phyloP scores from a whole-genome alignment of 1,139 yeast species.

The Yarrowia galli region DNA sequence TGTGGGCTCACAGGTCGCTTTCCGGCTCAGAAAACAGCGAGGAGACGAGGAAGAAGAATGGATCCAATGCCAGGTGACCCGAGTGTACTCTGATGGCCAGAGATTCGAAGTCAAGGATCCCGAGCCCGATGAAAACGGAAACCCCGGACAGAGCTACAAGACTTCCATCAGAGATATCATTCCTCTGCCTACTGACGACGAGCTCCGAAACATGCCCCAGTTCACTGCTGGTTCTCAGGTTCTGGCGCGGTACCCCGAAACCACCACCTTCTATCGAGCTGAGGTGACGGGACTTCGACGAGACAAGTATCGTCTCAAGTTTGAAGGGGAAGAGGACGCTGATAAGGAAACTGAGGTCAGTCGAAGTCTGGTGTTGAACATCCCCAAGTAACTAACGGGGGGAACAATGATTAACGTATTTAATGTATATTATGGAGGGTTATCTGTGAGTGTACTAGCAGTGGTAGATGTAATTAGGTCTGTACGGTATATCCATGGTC shows the following conservation, averaged over 20 bases:
- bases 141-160: constrained; percentile 86
- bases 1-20: constrained; percentile 88
- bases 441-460: neutral
- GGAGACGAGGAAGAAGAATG: constrained; percentile 80
- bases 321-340: constrained; percentile 97
- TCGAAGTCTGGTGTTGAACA: constrained; percentile 34
- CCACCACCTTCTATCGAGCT: constrained; percentile 96
- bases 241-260: constrained; percentile 94
- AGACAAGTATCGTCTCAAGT: constrained; percentile 81
- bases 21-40: constrained; percentile 59
- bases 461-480: no score
- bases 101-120: constrained; percentile 89
- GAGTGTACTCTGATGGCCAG: constrained; percentile 76
- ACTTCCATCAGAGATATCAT: constrained; percentile 83
- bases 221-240: constrained; percentile 83
- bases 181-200: constrained; percentile 63
- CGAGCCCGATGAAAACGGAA: constrained; percentile 93
- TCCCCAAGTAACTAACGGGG: constrained; percentile 32
- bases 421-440: constrained; percentile 20
- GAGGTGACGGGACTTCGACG: constrained; percentile 81
- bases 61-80: constrained; percentile 93
- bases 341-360: constrained; percentile 95
- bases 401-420: constrained; percentile 1
- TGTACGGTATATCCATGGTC: no score
- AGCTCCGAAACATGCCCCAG: constrained; percentile 53